Evolutionary conservation across 352 stramenopile species (phyloP), one percentile per base, ranked within the genome.

Genomic region (Phytophthora cajani): DNA sequence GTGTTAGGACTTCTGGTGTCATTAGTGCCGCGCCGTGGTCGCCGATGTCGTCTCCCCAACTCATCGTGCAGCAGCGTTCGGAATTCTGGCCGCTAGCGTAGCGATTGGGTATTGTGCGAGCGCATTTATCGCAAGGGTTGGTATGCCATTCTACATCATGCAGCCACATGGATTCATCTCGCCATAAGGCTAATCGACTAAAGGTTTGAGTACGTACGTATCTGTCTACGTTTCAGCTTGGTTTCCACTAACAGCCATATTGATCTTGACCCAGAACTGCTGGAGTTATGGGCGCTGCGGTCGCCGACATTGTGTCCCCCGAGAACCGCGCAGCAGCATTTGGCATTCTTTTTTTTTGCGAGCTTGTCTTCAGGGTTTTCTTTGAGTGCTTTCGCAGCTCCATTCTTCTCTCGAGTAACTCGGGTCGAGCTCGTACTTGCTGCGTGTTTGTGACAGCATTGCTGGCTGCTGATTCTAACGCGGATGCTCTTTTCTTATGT

Each of bases 121-220:
- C n/a, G n/a, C n/a, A n/a, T n/a, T n/a, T 89, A 44, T 92, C 23
- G 68, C 81, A 30, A 82, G 84, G 12, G 40, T 93, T 38, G 78
- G 79, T 5, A 79, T 80, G 11, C 87, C 85, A 14, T 92, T 93
- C 52, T 89, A 84, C 49, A 92, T 93, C 59, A 82, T 81, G 60
- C 69, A 92, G 32, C 78, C 72, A 23, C 60, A 62, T 21, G 83
- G 85, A 11, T 78, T 81, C 19, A 93, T 95, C 52, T 75, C 58
- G 27, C 82, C 85, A 4, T 93, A 6, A 80, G 75, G 19, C 83
- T 95, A 36, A 70, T 91, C 19, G 79, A 85, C 61, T 83, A 69
- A 16, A 75, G 84, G 12, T 90, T 92, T 59, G 81, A 81, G 87
- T 93, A 74, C 52, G 65, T 25, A 36, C n/a, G n/a, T n/a, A n/a